Evolutionary conservation across 2,329 filamentous ascomycete species (phyloP), one percentile per base, ranked within the genome.

Genomic region (Fusarium chaquense): DNA sequence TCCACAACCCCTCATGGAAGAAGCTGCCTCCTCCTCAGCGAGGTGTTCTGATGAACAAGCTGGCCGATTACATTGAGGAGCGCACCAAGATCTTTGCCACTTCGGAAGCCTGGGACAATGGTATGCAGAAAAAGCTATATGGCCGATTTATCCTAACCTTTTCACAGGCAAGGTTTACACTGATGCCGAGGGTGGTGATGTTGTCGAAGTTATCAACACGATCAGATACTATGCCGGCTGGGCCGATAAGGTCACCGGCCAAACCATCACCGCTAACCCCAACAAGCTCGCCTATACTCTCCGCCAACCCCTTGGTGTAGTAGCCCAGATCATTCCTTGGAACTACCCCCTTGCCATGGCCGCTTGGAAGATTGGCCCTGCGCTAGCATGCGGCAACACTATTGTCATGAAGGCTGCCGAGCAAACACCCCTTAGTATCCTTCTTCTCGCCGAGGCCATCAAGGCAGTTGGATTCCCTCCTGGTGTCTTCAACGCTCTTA

Each of bases 251-350:
- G 89, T 94, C 70, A 86, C 89, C 78, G 93, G 93, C 78, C 92
- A 93, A 84, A 92, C 93, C 57, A 89, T 94, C 70, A 91, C 94
- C 72, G 91, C 91, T 68, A 84, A 87, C 76, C 86, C 87, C 56
- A 89, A 91, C 68, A 92, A 89, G 78, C 93, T 95, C 81, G 90
- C 91, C 81, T 95, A 94, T 83, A 93, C 91, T 61, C 76, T 89
- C n/a, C 72, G 74, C 16, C 73, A 76, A 53, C 74, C 74, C 9
- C 83, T 91, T 65, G 91, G 91, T 76, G 90, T 93, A 49, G 93
- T 92, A 77, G 92, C 90, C 74, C 92, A 95, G 79, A 94, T 94
- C 76, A 94, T 95, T 73, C 92, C 92, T 58, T 94, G 92, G 91
- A 94, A 94, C 84, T 94, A 93, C 83, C 92, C 91, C 6, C 83